Conservation (phyloP, 139 green algal species). For the Ulvella scutata region DNA sequence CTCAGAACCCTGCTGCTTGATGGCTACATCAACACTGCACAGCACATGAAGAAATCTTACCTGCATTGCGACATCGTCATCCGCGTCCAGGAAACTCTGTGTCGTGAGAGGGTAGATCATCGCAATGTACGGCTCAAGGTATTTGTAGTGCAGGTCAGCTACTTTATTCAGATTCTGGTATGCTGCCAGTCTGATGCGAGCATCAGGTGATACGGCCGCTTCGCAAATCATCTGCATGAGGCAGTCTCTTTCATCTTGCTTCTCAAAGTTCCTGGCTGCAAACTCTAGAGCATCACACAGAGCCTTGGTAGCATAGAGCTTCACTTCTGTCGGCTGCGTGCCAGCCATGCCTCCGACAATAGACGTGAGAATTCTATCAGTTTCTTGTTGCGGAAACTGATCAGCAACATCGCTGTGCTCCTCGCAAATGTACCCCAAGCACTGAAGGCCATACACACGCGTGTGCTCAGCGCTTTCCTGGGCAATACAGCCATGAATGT, state of each 20-base stretch:
- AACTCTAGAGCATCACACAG: conserved; percentile 92
- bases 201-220: conserved; percentile 47
- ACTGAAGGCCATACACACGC: conserved; percentile 4
- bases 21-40: too few species aligned
- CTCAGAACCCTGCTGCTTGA: too few species aligned
- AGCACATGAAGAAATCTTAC: not conserved
- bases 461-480: conserved; percentile 1
- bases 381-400: conserved; percentile 60
- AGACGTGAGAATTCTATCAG: conserved; percentile 91
- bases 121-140: conserved; percentile 83
- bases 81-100: conserved; percentile 66
- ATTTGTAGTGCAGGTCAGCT: conserved; percentile 76
- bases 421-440: conserved; percentile 90
- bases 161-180: conserved; percentile 92
- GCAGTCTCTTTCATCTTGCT: conserved; percentile 83
- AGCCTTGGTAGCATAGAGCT: conserved; percentile 73
- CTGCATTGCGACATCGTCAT: conserved; percentile 69
- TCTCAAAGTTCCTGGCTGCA: conserved; percentile 87
- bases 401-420: conserved; percentile 66
- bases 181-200: conserved; percentile 52
- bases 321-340: conserved; percentile 58
- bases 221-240: conserved; percentile 91
- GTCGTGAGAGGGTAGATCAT: conserved; percentile 80
- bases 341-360: conserved; percentile 80
- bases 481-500: conserved; percentile 40